Evolutionary conservation across 1,284 basidiomycete genomes (phyloP), one percentile per base, ranked within the genome.

Genomic region (Malassezia arunalokei): DNA sequence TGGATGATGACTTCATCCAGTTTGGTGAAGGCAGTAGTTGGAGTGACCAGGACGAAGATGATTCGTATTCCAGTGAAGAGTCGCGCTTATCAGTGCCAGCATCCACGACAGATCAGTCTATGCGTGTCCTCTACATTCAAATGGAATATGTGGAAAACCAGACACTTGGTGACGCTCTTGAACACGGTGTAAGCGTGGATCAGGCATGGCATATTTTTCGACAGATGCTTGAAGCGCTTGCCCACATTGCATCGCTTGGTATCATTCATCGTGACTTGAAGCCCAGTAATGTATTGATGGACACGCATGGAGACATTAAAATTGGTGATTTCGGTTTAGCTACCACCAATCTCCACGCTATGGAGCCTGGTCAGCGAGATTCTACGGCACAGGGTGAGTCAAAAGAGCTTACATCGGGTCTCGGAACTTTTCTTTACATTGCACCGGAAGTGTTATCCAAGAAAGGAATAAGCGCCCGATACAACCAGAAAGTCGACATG

Each of bases 281-380:
- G 48, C 70, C 70, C 1, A 65, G 64, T 12, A 72, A 72, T 43
- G 66, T 72, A 3, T 55, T 72, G 39, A 66, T 72, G 60, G 65
- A 63, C 15, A 57, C 58, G 33, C 60, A 87, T 53, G 87, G 87
- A 5, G 87, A 94, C 62, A 86, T 77, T 84, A 94, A 86, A 80
- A 85, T 95, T 43, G 91, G 90, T 24, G 91, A 95, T 74, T 95
- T 95, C 69, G 91, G 91, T 32, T 78, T 95, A 14, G 87, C 74
- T 1, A 73, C 56, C 15, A 73, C 69, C n/a, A 65, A 59, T 12
- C 41, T 60, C 1, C 69, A 71, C 41, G 58, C 62, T 8, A 54
- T 61, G n/a, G 63, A 66, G 11, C 60, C 57, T 14, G 62, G 60
- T 14, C 77, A 44, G 71, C 75, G 43, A 66, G 76, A 39, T 79